Evolutionary conservation across 2,329 filamentous ascomycete genomes (phyloP), one percentile per base, ranked within the genome.

Genomic region (Xylaria sp.): DNA sequence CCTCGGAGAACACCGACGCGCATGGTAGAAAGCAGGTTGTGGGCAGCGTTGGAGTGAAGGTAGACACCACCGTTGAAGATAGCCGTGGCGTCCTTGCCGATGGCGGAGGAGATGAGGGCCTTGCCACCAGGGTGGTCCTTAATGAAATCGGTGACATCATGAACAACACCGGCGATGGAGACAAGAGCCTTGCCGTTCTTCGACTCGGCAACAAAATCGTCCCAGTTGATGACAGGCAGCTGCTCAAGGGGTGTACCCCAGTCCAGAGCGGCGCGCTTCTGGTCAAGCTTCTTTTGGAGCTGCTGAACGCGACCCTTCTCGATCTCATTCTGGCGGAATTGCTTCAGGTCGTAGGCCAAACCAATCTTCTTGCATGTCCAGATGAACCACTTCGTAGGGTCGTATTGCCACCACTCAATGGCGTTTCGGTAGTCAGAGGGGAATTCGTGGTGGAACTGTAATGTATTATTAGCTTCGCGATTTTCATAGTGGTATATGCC

Each of bases 271-370:
- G 82, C 72, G 66, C 85, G 84, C 76, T 83, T 82, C 72, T 85
- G 83, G 67, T 88, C 85, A 54, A 88, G 79, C 76, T 87, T 87
- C 83, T 88, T 87, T 76, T 87, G 85, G 59, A 81, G 73, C 72
- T 87, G 84, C 75, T 88, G 85, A 37, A 87, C 74, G 66, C 84
- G 83, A 61, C 84, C 84, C 77, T 87, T 88, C 72, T 88, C 84
- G 66, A 96, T 95, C 75, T 95, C 91, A 76, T 96, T 96, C 77
- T 85, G 79, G 69, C 90, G 89, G 85, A 96, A 96, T 76, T 92
- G 85, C 84, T 95, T 95, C 59, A 96, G 83, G 75, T 88, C 83
- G 69, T 84, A 87, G 65, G 85, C 86, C 55, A 89, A 79, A 59
- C 85, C 85, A 50, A 87, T 73, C 72, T 86, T 80, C 79, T 87